phyloP scores from a whole-genome alignment of 192 early-diverging fungal genomes.

The Phlyctochytrium arcticum region DNA sequence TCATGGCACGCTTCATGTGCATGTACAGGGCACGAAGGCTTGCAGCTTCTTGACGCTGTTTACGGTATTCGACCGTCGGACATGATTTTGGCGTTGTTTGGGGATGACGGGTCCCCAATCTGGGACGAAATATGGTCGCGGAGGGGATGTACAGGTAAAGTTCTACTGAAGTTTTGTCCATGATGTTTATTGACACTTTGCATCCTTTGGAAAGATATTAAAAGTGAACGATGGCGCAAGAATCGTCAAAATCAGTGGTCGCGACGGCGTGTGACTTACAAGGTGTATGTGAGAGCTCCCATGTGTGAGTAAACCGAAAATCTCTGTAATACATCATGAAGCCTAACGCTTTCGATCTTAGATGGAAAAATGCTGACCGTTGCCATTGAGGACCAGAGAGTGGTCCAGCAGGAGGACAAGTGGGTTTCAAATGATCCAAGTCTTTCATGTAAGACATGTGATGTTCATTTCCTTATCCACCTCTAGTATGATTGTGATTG shows the following conservation, averaged over 20 bases:
- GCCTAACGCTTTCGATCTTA: not conserved
- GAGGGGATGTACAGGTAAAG: slow-evolving; percentile 7
- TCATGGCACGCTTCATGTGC: not conserved
- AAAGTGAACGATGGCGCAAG: slow-evolving; percentile 3
- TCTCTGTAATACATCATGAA: not conserved
- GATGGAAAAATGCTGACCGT: slow-evolving; percentile 2
- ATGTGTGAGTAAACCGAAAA: not conserved
- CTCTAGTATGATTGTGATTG: slow-evolving; percentile 14
- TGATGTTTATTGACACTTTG: not conserved
- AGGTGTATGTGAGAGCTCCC: not conserved
- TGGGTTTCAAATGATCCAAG: not conserved
- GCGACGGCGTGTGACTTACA: slow-evolving; percentile 6
- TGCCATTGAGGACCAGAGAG: slow-evolving; percentile 5
- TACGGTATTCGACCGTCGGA: slow-evolving; percentile 7
- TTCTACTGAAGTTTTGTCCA: not conserved
- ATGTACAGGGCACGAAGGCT: slow-evolving; percentile 1
- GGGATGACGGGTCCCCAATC: slow-evolving; percentile 4
- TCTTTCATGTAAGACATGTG: not conserved
- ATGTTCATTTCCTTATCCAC: not conserved
- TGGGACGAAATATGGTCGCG: not conserved
- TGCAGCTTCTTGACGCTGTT: slow-evolving; percentile 1
- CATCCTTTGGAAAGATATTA: slow-evolving; percentile 18
- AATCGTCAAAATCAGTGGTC: slow-evolving; percentile 7
- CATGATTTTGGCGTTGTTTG: slow-evolving; percentile 10
- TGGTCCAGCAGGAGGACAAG: slow-evolving; percentile 18